Conservation (phyloP, 441 rosid genomes). For the Oxalis stricta region DNA sequence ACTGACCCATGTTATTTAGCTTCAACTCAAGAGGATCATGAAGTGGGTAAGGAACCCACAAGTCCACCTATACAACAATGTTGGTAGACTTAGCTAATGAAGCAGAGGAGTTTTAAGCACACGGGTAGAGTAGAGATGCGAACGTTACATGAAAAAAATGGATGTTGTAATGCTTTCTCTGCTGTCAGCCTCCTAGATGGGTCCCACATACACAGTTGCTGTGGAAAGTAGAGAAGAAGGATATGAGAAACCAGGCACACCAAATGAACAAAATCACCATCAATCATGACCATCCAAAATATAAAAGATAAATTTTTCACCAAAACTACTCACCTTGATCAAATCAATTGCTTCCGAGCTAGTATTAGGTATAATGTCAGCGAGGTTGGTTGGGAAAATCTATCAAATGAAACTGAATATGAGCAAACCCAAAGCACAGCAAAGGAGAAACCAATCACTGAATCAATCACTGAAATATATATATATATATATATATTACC, state of each 20-base stretch:
- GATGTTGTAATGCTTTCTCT: constrained; percentile 75
- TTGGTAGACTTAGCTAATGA: constrained; percentile 11
- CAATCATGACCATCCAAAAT: neutral
- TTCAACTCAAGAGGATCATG: constrained; percentile 66
- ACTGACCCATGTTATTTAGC: constrained; percentile 62
- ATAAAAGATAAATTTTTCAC: neutral
- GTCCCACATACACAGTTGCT: constrained; percentile 91
- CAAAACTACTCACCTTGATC: constrained; percentile 39
- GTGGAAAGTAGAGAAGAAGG: constrained; percentile 10
- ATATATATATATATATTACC: constrained; percentile 38
- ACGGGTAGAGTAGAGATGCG: constrained; percentile 4
- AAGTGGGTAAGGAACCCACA: constrained; percentile 51
- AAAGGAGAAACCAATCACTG: neutral
- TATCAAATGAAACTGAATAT: constrained; percentile 16
- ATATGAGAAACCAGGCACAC: constrained; percentile 9
- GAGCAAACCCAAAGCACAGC: constrained; percentile 5
- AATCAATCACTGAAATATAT: too few relatives aligned
- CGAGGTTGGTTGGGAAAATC: constrained; percentile 43
- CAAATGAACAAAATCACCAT: neutral
- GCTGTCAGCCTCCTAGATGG: constrained; percentile 85
- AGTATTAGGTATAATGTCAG: constrained; percentile 65
- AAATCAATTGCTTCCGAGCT: constrained; percentile 77
- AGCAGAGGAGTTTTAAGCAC: constrained; percentile 5
- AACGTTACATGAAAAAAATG: constrained; percentile 72
- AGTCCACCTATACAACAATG: constrained; percentile 33